Percentiles rank a stretch among this genome's conserved stretches.
Evolutionary conservation across 1,284 basidiomycete genomes (phyloP).

Genomic region (Phellinidium pouzarii): DNA sequence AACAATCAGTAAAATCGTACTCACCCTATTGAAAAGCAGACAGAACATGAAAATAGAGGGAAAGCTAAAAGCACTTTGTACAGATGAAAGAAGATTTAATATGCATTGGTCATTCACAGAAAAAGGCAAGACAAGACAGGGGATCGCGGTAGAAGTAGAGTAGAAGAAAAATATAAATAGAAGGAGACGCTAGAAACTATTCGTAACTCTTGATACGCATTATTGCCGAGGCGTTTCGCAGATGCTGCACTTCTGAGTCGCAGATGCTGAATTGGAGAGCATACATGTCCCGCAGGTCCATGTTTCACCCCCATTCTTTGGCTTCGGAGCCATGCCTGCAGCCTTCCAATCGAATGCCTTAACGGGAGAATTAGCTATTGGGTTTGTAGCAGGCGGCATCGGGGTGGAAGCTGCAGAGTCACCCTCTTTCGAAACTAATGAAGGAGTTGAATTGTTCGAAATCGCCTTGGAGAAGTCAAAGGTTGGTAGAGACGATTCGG

Average conservation of each 20-base stretch:
- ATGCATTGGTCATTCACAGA: not conserved
- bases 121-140: not conserved
- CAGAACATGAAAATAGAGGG: not conserved
- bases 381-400: no score
- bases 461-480: conserved; percentile 32
- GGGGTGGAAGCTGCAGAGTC: conserved; percentile 29
- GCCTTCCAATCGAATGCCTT: conserved; percentile 36
- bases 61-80: not conserved
- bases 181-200: not conserved
- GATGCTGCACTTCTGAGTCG: conserved; percentile 32
- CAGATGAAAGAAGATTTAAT: not conserved
- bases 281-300: conserved; percentile 43
- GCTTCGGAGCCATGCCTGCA: conserved; percentile 39
- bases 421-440: not conserved
- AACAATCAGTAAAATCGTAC: not conserved
- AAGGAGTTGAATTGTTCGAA: not conserved
- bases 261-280: conserved; percentile 32
- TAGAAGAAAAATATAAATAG: not conserved
- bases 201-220: not conserved
- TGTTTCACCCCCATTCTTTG: conserved; percentile 24
- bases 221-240: conserved; percentile 34
- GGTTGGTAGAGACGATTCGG: conserved; percentile 32
- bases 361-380: conserved; percentile 28
- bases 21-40: not conserved
- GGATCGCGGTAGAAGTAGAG: not conserved